Evolutionary conservation across 306 rosid species (phyloP), one percentile per base, ranked within the genome.

Genomic region (Medicago ruthenica): DNA sequence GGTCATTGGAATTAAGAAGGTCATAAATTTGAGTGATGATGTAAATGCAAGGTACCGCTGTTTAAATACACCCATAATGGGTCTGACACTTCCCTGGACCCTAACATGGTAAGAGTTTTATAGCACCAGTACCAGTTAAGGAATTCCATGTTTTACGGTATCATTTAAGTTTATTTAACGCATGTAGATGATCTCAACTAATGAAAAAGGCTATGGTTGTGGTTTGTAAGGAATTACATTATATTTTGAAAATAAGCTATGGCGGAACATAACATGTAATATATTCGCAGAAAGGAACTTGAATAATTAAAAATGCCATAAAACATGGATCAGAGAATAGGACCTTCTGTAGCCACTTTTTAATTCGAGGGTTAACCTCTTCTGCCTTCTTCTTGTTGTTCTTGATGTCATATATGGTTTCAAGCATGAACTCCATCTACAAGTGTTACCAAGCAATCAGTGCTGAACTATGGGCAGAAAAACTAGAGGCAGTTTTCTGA

Each of bases 371-470:
- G 66, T 86, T 88, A 75, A 90, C 97, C 70, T 95, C 97, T 85
- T 89, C 92, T 14, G 83, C 60, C 82, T 83, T 88, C 74, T 82
- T 95, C 87, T 88, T 95, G 93, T 95, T 95, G 87, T 95, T 95
- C 87, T 95, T 95, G 85, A 95, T 95, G 83, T 92, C 97, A 78
- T 79, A 90, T 83, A 95, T 87, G 79, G 91, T 89, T 88, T 90
- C 95, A 78, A 95, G 96, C 98, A 95, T 95, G 90, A 92, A 95
- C 57, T 90, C 97, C 98, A 95, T 95, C 98, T 95, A 81, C 80
- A 86, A 66, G 74, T 61, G 76, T 82, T 71, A 85, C 48, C 55
- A 77, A 76, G 51, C 31, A 76, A 76, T 75, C 48, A 68, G 84
- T 44, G 68, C 62, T 57, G 57, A 79, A 59, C 41, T 9, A 57